Conservation (phyloP, 495 filamentous ascomycete genomes). For the Trichocladium uniseriatum region DNA sequence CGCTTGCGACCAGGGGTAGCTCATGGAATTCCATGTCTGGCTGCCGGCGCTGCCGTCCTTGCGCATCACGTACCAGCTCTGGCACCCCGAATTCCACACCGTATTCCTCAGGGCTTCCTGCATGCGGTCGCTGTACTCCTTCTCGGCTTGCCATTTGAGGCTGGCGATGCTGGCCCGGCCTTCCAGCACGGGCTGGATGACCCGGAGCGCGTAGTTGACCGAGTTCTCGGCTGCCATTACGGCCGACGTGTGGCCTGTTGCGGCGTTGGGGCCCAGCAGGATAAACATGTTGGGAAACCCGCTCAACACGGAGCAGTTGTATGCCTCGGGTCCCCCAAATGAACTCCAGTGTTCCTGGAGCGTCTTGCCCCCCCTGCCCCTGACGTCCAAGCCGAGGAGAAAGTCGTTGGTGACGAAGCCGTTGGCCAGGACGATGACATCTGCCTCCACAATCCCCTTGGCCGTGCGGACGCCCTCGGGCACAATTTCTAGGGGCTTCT, state of each 20-base stretch:
- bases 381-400: slow-evolving; percentile 25
- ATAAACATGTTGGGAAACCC: slow-evolving; percentile 40
- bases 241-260: slow-evolving; percentile 36
- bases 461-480: slow-evolving; percentile 27
- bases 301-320: slow-evolving; percentile 26
- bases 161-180: slow-evolving; percentile 23
- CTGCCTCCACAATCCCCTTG: slow-evolving; percentile 23
- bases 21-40: slow-evolving; percentile 11
- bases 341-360: slow-evolving; percentile 31
- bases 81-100: slow-evolving; percentile 25
- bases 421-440: slow-evolving; percentile 35
- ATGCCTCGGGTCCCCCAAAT: slow-evolving; percentile 32
- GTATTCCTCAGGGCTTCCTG: slow-evolving; percentile 21
- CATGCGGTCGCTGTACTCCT: slow-evolving; percentile 14
- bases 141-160: slow-evolving; percentile 28
- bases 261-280: slow-evolving; percentile 34
- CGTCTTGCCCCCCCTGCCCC: slow-evolving; percentile 23
- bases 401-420: slow-evolving; percentile 31
- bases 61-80: slow-evolving; percentile 42
- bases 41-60: neutral
- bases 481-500: slow-evolving; percentile 28
- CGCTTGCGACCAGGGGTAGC: slow-evolving; percentile 13
- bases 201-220: slow-evolving; percentile 28
- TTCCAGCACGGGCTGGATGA: slow-evolving; percentile 30
- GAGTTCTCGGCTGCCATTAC: slow-evolving; percentile 32